A percentile compares a stretch with the other conserved stretches of the same genome.
phyloP scores from a whole-genome alignment of 2,329 filamentous ascomycete species.

The Pezicula radicicola region DNA sequence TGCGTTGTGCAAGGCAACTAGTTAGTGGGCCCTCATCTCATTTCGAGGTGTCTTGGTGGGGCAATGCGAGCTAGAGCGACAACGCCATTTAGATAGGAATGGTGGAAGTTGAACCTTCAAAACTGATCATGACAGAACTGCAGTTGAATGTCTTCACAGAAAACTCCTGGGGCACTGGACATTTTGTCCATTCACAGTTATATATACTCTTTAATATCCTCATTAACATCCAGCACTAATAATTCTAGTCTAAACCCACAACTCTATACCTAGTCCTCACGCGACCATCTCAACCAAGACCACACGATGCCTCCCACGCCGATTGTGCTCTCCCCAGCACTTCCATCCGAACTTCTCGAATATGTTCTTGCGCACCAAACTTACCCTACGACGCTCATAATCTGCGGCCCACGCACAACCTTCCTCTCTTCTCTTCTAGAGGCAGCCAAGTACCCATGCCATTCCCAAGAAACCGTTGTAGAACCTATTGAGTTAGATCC shows the following conservation, averaged over 20 bases:
- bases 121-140: no score
- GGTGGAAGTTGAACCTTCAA: no score
- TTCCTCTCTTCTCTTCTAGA: conserved; percentile 61
- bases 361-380: conserved; percentile 56
- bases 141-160: no score
- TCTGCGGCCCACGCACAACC: conserved; percentile 62
- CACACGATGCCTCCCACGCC: conserved; percentile 26
- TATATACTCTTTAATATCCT: neutral
- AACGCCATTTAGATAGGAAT: no score
- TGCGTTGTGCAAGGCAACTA: neutral
- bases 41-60: neutral
- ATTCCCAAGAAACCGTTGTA: conserved; percentile 3
- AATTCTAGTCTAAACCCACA: conserved; percentile 12
- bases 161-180: no score
- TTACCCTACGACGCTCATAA: conserved; percentile 62
- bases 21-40: neutral
- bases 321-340: conserved; percentile 47
- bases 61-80: no score
- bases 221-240: conserved; percentile 25
- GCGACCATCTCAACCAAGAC: neutral
- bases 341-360: conserved; percentile 60
- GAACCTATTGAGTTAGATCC: conserved; percentile 10
- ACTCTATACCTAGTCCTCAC: neutral
- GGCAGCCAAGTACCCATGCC: conserved; percentile 34
- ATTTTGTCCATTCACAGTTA: no score